These are phyloP conservation scores for Musa balbisiana DNA, from an alignment of 202 grass and related monocot genomes.

Conservation along the genomic window DNA sequence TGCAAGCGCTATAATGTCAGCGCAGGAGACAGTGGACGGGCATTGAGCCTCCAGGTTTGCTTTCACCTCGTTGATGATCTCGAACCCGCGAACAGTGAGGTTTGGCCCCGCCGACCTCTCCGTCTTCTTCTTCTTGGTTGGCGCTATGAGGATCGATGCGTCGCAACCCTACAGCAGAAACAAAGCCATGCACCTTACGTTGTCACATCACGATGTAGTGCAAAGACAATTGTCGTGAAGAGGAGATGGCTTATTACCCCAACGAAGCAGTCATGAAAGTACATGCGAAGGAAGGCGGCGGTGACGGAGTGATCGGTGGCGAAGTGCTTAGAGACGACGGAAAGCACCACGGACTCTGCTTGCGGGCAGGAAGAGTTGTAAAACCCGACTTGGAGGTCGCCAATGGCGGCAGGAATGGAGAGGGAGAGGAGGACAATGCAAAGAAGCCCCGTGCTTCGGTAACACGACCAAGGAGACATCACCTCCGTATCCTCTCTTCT, in stretches of 20 bases:
- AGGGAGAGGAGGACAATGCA: slow-evolving; percentile 27
- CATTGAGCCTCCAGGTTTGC: slow-evolving; percentile 26
- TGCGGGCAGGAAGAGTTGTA: slow-evolving; percentile 46
- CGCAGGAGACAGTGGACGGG: slow-evolving; percentile 40
- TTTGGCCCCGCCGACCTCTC: slow-evolving; percentile 36
- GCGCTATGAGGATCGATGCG: slow-evolving; percentile 37
- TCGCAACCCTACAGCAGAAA: slow-evolving; percentile 32
- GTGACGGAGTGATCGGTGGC: slow-evolving; percentile 41
- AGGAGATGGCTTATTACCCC: slow-evolving; percentile 23
- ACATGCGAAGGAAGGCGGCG: slow-evolving; percentile 54
- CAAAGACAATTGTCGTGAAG: neutral
- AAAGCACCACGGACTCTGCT: slow-evolving; percentile 41
- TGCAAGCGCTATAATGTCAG: slow-evolving; percentile 37
- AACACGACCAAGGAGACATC: neutral
- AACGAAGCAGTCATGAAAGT: slow-evolving; percentile 75
- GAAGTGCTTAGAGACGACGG: slow-evolving; percentile 33
- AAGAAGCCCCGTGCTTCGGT: slow-evolving; percentile 9
- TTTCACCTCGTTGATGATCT: slow-evolving; percentile 29
- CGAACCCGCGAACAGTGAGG: slow-evolving; percentile 33
- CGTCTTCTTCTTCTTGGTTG: slow-evolving; percentile 14
- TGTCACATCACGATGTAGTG: too few relatives aligned
- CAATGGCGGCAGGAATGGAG: slow-evolving; percentile 5
- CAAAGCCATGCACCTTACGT: too few relatives aligned
- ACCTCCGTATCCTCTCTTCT: neutral
- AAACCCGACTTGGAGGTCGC: slow-evolving; percentile 29